Evolutionary conservation across 768 basidiomycete genomes (phyloP), one percentile per base, ranked within the genome.

Genomic region (Trametes punicea): DNA sequence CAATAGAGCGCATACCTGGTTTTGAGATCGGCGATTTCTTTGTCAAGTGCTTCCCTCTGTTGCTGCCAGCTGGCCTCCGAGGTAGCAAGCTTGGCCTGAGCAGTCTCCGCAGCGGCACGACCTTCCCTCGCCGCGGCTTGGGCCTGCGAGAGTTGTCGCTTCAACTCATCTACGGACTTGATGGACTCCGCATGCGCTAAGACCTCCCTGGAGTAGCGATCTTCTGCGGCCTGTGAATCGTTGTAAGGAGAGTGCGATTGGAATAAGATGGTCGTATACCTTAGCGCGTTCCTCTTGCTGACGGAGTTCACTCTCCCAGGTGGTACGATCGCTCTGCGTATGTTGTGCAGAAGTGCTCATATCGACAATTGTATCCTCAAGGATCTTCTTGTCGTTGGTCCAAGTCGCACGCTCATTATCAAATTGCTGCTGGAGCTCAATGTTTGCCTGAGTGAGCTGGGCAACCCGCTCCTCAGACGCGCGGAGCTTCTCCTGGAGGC

Each of bases 151-250:
- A 94, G 73, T 38, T 90, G 82, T 46, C 82, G 76, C 67, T 84
- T 88, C 59, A 92, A 72, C 9, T 65, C 72, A 10, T 85, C 82
- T 10, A 90, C 78, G 11, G 74, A 59, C 71, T 91, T 91, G 76
- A 94, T 87, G 0, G 88, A 80, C 20, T 93, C 91, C 0, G 93
- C 92, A 67, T 95, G 93, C 0, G 88, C 76, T 29, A 94, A 73
- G n/a, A 94, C 81, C 66, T 92, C 92, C 47, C 84, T 79, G 4
- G 85, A 80, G 62, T 93, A 93, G 51, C 85, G 81, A 48, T 89
- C 87, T 66, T 94, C 90, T 5, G 90, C 90, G 61, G 84, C 79
- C 59, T 8, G 49, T 30, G 27, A n/a, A n/a, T n/a, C n/a, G n/a
- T n/a, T n/a, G n/a, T n/a, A n/a, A n/a, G n/a, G n/a, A n/a, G n/a